A percentile compares a stretch with the other conserved stretches of the same genome.
Conservation (phyloP, 2,329 filamentous ascomycete species). For the Neurospora sp. region DNA sequence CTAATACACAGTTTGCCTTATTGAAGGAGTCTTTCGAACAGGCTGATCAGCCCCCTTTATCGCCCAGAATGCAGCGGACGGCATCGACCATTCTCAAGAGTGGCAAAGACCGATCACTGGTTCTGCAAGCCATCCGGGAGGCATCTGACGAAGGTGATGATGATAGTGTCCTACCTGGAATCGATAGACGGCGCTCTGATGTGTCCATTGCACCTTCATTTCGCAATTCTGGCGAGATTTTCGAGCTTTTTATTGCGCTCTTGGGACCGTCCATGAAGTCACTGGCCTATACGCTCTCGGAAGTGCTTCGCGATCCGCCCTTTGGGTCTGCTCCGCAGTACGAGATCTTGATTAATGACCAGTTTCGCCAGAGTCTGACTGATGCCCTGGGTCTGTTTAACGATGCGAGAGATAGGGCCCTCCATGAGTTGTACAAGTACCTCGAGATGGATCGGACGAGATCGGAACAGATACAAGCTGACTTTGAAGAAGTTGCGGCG, state of each 20-base stretch:
- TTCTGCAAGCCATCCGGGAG: constrained; percentile 54
- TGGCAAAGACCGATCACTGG: constrained; percentile 33
- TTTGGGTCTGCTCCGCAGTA: constrained; percentile 62
- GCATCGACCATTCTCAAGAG: constrained; percentile 28
- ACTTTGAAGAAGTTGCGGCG: constrained; percentile 95
- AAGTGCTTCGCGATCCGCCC: constrained; percentile 79
- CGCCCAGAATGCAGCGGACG: constrained; percentile 21
- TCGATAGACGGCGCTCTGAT: constrained; percentile 8
- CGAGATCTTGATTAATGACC: constrained; percentile 64
- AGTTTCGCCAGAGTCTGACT: constrained; percentile 69
- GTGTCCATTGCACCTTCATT: constrained; percentile 28
- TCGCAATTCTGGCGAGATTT: constrained; percentile 69
- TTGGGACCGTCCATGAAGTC: constrained; percentile 95
- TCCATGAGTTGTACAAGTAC: constrained; percentile 70
- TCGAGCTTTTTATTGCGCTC: constrained; percentile 78
- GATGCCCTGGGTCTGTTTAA: constrained; percentile 77
- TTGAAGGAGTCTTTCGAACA: constrained; percentile 51
- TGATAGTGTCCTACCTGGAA: constrained; percentile 25
- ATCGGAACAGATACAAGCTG: constrained; percentile 71
- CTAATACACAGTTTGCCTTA: constrained; percentile 79
- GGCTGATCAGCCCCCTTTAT: constrained; percentile 21
- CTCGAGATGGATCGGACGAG: constrained; percentile 62
- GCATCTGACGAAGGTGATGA: constrained; percentile 46
- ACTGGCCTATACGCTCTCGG: constrained; percentile 79
- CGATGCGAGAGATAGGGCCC: constrained; percentile 61